phyloP scores from a whole-genome alignment of 2,329 filamentous ascomycete genomes.

The Fusarium sp. region DNA sequence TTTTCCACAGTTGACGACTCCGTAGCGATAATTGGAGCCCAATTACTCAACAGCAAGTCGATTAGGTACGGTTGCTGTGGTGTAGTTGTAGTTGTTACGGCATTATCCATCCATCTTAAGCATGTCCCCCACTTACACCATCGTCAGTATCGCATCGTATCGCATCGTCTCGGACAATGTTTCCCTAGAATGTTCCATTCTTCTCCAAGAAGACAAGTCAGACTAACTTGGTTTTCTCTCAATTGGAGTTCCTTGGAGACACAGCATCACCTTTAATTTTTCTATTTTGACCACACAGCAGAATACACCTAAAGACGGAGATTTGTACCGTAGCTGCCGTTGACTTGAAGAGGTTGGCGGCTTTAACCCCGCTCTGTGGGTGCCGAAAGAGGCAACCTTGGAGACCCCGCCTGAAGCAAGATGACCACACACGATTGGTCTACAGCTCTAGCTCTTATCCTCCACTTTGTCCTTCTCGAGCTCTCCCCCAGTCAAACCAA shows the following conservation, averaged over 20 bases:
- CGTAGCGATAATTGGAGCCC: conserved; percentile 1
- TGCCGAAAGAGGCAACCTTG: conserved; percentile 17
- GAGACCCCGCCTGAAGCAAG: conserved; percentile 14
- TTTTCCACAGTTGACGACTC: conserved; percentile 6
- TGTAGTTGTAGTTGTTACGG: conserved; percentile 17
- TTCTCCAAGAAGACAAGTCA: conserved; percentile 7
- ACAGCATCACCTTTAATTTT: background rate
- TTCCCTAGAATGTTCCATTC: background rate
- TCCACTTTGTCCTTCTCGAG: conserved; percentile 12
- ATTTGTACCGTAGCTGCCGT: conserved; percentile 28
- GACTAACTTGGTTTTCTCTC: background rate
- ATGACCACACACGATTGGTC: conserved; percentile 7
- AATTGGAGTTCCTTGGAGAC: conserved; percentile 3
- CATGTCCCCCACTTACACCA: conserved; percentile 24
- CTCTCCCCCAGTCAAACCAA: conserved; percentile 24
- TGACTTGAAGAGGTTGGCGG: background rate
- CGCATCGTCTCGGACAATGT: conserved; percentile 12
- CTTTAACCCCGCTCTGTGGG: conserved; percentile 19
- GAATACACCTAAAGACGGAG: conserved; percentile 9
- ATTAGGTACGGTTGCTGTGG: background rate
- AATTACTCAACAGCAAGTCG: background rate
- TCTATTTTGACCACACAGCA: background rate
- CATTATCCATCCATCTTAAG: conserved; percentile 12
- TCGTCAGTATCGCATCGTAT: background rate
- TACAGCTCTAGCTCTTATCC: background rate